These are phyloP conservation scores for Fonsecaea pedrosoi DNA, from an alignment of 2,329 filamentous ascomycete genomes.

Conservation along the genomic window DNA sequence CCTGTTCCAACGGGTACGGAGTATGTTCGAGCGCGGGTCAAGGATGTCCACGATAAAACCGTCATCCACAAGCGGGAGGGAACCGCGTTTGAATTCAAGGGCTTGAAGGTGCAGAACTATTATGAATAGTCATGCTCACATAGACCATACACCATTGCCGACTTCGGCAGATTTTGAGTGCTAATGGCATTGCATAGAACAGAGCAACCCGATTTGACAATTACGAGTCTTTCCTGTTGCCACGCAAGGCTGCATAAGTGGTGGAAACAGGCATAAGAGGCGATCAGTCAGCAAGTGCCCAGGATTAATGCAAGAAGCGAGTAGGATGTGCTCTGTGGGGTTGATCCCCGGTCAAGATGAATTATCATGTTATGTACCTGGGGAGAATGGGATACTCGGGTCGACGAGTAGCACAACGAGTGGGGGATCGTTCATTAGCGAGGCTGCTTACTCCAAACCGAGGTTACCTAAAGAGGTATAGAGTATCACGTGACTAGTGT, in stretches of 20 bases:
- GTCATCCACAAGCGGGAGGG: constrained; percentile 54
- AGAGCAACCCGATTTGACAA: background rate
- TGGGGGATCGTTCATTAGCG: background rate
- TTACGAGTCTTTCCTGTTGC: background rate
- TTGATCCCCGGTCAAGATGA: background rate
- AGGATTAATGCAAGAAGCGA: background rate
- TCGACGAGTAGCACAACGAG: background rate
- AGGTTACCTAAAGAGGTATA: too few species aligned
- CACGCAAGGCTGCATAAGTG: background rate
- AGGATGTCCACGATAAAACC: constrained; percentile 55
- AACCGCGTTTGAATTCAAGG: constrained; percentile 55
- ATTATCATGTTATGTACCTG: background rate
- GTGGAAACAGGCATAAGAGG: background rate
- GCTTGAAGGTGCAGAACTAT: constrained; percentile 49
- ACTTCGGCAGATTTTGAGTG: background rate
- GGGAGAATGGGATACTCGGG: too few species aligned
- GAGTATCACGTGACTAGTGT: too few species aligned
- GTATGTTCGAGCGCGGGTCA: constrained; percentile 56
- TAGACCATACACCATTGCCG: background rate
- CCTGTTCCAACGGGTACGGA: constrained; percentile 52
- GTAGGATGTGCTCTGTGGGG: background rate
- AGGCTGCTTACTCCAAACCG: background rate
- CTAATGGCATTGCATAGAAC: background rate
- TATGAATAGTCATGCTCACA: constrained; percentile 36
- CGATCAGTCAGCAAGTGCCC: background rate